Percentiles rank a stretch among this genome's conserved stretches.
phyloP scores from a whole-genome alignment of 345 rosid genomes.

The Cardamine chenopodiifolia region DNA sequence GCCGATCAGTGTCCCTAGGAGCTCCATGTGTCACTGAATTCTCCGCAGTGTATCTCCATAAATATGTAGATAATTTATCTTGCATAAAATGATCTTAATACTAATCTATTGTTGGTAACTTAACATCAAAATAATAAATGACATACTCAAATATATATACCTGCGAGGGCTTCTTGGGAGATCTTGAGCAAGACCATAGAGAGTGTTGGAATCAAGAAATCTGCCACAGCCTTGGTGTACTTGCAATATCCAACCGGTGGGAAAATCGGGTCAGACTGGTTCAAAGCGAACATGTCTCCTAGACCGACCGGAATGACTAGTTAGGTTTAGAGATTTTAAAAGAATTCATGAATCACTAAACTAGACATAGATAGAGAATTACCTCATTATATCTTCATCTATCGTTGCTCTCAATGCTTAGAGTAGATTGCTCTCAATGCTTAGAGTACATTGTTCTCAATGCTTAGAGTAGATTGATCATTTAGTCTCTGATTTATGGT shows the following conservation, averaged over 20 bases:
- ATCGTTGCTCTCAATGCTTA: too few species aligned
- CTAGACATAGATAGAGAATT: too few species aligned
- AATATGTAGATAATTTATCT: background rate
- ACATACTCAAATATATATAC: constrained; percentile 35
- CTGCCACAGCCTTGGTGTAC: constrained; percentile 74
- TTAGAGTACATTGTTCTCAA: too few species aligned
- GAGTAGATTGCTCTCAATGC: too few species aligned
- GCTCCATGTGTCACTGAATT: constrained; percentile 65
- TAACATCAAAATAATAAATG: background rate
- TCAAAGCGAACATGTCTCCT: constrained; percentile 68
- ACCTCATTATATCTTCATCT: too few species aligned
- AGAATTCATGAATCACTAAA: too few species aligned
- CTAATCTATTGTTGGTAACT: background rate
- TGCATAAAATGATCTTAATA: background rate
- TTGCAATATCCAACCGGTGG: constrained; percentile 77
- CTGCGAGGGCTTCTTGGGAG: constrained; percentile 88
- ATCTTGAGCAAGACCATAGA: constrained; percentile 80
- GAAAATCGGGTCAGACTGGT: constrained; percentile 60
- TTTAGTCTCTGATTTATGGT: too few species aligned
- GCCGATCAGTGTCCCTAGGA: constrained; percentile 70
- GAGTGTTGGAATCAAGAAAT: constrained; percentile 83
- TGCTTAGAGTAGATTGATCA: too few species aligned
- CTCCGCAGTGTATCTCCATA: constrained; percentile 75
- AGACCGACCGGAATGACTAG: constrained; percentile 81
- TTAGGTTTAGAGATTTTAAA: too few species aligned